These are phyloP conservation scores for Coemansia sp. DNA, from an alignment of 192 early-diverging fungal species.

Conservation along the genomic window DNA sequence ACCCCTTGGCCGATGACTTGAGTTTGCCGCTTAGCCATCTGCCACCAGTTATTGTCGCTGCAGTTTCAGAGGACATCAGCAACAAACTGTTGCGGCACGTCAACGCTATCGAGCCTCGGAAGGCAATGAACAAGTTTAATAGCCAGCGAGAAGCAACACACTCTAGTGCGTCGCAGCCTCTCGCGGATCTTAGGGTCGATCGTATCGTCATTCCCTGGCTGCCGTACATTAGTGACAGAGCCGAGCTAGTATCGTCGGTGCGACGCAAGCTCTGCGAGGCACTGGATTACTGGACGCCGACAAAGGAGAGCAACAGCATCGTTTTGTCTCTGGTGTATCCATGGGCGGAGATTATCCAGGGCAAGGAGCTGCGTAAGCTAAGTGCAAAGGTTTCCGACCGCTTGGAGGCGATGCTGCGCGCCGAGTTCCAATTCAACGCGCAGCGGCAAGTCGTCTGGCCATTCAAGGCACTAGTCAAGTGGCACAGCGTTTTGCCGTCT, in stretches of 20 bases:
- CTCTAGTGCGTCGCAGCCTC: neutral
- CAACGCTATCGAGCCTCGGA: slow-evolving; percentile 21
- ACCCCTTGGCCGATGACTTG: slow-evolving; percentile 30
- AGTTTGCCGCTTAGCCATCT: slow-evolving; percentile 10
- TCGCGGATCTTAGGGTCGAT: slow-evolving; percentile 26
- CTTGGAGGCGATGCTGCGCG: slow-evolving; percentile 24
- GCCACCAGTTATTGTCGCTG: slow-evolving; percentile 12
- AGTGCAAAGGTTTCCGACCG: slow-evolving; percentile 17
- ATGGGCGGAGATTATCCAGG: slow-evolving; percentile 34
- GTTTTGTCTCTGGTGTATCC: slow-evolving; percentile 23
- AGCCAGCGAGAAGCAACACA: neutral
- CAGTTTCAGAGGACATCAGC: slow-evolving; percentile 15
- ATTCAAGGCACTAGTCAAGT: slow-evolving; percentile 35
- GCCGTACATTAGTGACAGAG: slow-evolving; percentile 29
- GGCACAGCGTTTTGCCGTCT: slow-evolving; percentile 32
- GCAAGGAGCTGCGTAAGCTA: slow-evolving; percentile 27
- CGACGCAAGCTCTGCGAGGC: slow-evolving; percentile 44
- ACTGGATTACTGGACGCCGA: slow-evolving; percentile 33
- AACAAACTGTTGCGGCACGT: slow-evolving; percentile 22
- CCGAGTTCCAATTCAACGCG: slow-evolving; percentile 25
- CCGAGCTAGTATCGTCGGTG: slow-evolving; percentile 29
- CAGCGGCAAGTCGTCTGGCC: slow-evolving; percentile 35
- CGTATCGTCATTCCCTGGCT: slow-evolving; percentile 41
- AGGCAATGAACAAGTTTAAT: slow-evolving; percentile 9
- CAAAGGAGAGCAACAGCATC: slow-evolving; percentile 25